These are phyloP conservation scores for Fusarium bulbicola DNA, from an alignment of 2,329 filamentous ascomycete genomes.

Conservation along the genomic window DNA sequence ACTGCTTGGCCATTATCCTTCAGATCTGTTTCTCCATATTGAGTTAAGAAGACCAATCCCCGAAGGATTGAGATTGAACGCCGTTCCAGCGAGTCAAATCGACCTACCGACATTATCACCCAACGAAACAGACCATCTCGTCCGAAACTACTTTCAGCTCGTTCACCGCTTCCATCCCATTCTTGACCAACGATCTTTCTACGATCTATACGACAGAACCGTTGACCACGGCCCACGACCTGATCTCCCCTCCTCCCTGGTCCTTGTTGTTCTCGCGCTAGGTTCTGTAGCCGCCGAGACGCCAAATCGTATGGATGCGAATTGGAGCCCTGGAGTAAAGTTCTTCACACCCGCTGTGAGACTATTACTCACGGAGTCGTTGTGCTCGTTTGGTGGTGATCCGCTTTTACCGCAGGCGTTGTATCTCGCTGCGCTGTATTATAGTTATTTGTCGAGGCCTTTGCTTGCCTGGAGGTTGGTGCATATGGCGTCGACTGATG, in stretches of 20 bases:
- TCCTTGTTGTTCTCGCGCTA: constrained; percentile 20
- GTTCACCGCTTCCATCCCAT: constrained; percentile 33
- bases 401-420: constrained; percentile 27
- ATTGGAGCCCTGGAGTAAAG: constrained; percentile 17
- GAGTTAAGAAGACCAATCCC: constrained; percentile 25
- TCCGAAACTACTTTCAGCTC: constrained; percentile 23
- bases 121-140: constrained; percentile 16
- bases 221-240: not conserved
- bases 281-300: constrained; percentile 23
- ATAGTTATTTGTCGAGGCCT: constrained; percentile 33
- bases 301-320: constrained; percentile 7
- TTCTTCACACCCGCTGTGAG: constrained; percentile 29
- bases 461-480: constrained; percentile 33
- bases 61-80: constrained; percentile 5
- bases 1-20: constrained; percentile 21
- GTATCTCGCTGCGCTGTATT: constrained; percentile 32
- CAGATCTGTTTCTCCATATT: constrained; percentile 30
- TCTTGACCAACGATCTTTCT: constrained; percentile 19
- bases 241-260: constrained; percentile 20
- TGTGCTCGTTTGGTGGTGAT: constrained; percentile 30
- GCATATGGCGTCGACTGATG: constrained; percentile 33
- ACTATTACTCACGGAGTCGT: constrained; percentile 16
- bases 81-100: constrained; percentile 18
- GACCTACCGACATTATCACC: constrained; percentile 3
- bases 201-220: constrained; percentile 4